Evolutionary conservation across 345 rosid species (phyloP).

Genomic region (Bretschneidera sinensis): DNA sequence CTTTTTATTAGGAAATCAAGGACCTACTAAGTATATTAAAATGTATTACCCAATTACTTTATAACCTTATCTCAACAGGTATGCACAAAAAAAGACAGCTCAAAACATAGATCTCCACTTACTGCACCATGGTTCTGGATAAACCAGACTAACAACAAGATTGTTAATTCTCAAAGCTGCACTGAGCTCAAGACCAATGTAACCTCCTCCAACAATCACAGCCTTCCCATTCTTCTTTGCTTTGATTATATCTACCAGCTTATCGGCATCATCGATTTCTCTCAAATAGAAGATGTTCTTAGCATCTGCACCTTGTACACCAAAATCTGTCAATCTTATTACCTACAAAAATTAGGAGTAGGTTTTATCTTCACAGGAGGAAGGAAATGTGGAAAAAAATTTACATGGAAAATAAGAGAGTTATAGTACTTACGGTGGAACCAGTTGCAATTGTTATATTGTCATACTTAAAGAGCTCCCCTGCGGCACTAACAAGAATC

Average conservation of each 20-base stretch:
- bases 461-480: constrained; percentile 61
- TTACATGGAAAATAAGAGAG: not conserved
- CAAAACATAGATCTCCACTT: constrained; percentile 37
- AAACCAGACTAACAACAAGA: constrained; percentile 80
- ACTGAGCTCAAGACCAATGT: constrained; percentile 92
- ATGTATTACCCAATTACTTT: too few relatives aligned
- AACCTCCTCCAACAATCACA: constrained; percentile 92
- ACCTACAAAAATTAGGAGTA: constrained; percentile 34
- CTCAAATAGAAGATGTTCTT: too few relatives aligned
- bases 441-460: constrained; percentile 80
- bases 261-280: too few relatives aligned
- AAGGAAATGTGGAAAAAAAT: not conserved
- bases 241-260: too few relatives aligned
- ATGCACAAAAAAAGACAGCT: not conserved
- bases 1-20: constrained; percentile 12
- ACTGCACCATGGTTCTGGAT: too few relatives aligned
- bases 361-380: constrained; percentile 9
- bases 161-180: constrained; percentile 71
- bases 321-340: too few relatives aligned
- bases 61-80: too few relatives aligned
- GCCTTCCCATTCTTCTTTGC: constrained; percentile 74
- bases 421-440: constrained; percentile 50
- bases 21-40: too few relatives aligned
- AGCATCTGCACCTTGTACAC: too few relatives aligned
- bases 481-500: constrained; percentile 60